A percentile compares a stretch with the other conserved stretches of the same genome.
Evolutionary conservation across 306 rosid species (phyloP).

Genomic region (Styphnolobium japonicum): DNA sequence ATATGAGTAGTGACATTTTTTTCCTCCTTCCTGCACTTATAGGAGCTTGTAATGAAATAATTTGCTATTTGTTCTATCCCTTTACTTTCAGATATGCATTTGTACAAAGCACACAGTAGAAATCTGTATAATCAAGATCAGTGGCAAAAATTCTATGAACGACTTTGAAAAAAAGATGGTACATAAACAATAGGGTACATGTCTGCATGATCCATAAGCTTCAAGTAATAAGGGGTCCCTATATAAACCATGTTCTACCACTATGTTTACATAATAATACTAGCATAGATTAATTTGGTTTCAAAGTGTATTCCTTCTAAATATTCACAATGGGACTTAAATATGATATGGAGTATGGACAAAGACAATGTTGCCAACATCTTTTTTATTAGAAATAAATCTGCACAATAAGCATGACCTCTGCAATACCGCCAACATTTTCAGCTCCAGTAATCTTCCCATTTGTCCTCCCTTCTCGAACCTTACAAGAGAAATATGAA

Average conservation of each 20-base stretch:
- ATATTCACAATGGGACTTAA: background rate
- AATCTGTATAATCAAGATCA: constrained; percentile 55
- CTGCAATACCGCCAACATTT: constrained; percentile 54
- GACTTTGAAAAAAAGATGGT: background rate
- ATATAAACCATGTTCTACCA: constrained; percentile 9
- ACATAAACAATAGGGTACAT: background rate
- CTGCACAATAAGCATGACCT: constrained; percentile 92
- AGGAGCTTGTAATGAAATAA: background rate
- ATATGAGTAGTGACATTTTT: constrained; percentile 49
- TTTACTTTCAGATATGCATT: background rate
- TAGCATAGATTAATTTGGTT: background rate
- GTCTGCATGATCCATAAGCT: constrained; percentile 1
- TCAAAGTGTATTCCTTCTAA: background rate
- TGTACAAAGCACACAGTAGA: constrained; percentile 44
- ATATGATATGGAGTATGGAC: background rate
- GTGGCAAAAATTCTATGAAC: background rate
- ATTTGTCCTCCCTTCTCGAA: constrained; percentile 86
- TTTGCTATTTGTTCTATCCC: constrained; percentile 3
- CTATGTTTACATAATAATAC: background rate
- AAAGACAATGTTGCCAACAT: background rate
- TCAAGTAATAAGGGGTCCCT: background rate
- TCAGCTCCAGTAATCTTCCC: constrained; percentile 46
- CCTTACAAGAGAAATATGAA: constrained; percentile 43
- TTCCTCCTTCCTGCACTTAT: background rate
- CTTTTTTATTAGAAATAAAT: constrained; percentile 27